Evolutionary conservation across 148 eudicot species (phyloP), one percentile per base, ranked within the genome.

Genomic region (Heliosperma pusillum): DNA sequence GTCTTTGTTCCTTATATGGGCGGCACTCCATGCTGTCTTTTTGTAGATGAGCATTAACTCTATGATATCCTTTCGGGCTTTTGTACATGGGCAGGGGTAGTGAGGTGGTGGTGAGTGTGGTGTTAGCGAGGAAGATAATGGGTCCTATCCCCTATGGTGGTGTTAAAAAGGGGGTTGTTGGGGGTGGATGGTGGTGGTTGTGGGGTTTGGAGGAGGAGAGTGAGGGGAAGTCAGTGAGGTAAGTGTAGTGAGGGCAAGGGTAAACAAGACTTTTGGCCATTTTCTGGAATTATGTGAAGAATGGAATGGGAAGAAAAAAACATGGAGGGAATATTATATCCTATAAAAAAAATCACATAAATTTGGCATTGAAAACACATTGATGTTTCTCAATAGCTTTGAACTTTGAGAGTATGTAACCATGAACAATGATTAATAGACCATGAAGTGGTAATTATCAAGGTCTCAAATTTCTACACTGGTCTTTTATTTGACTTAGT

Each of bases 361-460:
- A 13, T 25, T 61, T 24, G 33, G 30, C 10, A 15, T 61, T 61
- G 27, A 61, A 25, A 61, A 26, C 65, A 61, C 5, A 57, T 25
- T 1, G 10, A n/a, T 20, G 10, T 2, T 57, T 20, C 5, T 19
- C 0, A n/a, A 9, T 20, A 57, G 22, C 61, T 57, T 57, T 57
- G 61, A 57, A 57, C 61, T 57, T 57, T 36, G 61, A 61, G 61
- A 61, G 29, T 29, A 24, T 61, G 33, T 24, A 61, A 57, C 61
- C 30, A 24, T 61, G 65, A 61, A 61, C 19, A 21, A 61, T 22
- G 65, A 24, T 26, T 61, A 61, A 19, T 61, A 11, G 65, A 22
- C 65, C 26, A 61, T 61, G 10, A 4, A 19, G n/a, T 57, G 3
- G 10, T 7, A 16, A 20, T 57, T 57, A 36, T 36, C 69, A 30